A percentile compares a stretch with the other conserved stretches of the same genome.
Evolutionary conservation across 2,329 filamentous ascomycete genomes (phyloP).

Genomic region (Emmonsiellopsis sp.): DNA sequence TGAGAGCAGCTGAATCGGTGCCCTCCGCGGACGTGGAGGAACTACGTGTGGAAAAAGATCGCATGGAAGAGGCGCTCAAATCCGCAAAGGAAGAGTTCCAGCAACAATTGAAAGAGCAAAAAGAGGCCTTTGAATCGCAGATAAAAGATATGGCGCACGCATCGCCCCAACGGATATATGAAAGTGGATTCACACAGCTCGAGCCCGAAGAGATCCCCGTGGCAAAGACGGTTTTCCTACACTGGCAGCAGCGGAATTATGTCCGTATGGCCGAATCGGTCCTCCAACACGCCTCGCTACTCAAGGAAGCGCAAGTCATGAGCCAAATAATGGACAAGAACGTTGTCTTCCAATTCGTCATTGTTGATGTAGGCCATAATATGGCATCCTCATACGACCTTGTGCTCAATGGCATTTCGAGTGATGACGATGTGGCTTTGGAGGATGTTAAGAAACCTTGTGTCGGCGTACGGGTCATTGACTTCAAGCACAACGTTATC

Average conservation of each 20-base stretch:
- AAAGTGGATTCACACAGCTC: slow-evolving; percentile 42
- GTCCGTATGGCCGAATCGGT: slow-evolving; percentile 91
- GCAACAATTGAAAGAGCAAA: slow-evolving; percentile 71
- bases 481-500: slow-evolving; percentile 77
- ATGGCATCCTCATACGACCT: slow-evolving; percentile 94
- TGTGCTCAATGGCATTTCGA: slow-evolving; percentile 79
- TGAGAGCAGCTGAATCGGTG: slow-evolving; percentile 64
- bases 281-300: slow-evolving; percentile 70
- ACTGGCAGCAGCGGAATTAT: slow-evolving; percentile 78
- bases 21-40: slow-evolving; percentile 68
- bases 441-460: slow-evolving; percentile 81
- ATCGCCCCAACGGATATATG: slow-evolving; percentile 44
- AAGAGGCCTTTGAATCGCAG: slow-evolving; percentile 73
- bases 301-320: slow-evolving; percentile 98
- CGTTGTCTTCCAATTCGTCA: slow-evolving; percentile 88
- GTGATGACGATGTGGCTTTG: slow-evolving; percentile 74
- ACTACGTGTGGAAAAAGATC: slow-evolving; percentile 68
- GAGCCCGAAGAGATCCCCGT: slow-evolving; percentile 62
- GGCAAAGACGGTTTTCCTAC: slow-evolving; percentile 56
- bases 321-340: slow-evolving; percentile 90
- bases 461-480: slow-evolving; percentile 78
- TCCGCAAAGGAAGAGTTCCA: slow-evolving; percentile 83
- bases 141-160: slow-evolving; percentile 59
- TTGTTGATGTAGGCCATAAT: slow-evolving; percentile 79
- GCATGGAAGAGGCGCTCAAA: slow-evolving; percentile 73